Conservation (phyloP, 805 yeast genomes). For the Pichia exigua region DNA sequence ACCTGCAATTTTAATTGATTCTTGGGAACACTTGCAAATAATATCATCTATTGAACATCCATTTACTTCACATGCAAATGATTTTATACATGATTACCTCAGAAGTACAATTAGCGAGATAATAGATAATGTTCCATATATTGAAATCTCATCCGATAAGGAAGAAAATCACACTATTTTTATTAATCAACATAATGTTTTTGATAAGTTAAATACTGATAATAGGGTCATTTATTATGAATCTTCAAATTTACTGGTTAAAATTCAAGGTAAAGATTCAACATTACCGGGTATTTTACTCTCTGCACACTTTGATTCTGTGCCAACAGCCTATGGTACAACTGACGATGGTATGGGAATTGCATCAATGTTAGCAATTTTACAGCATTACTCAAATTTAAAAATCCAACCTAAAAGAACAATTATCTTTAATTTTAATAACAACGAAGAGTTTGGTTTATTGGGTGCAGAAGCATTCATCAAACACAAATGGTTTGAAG, state of each 20-base stretch:
- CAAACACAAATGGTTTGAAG: conserved; percentile 61
- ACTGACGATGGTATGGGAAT: conserved; percentile 92
- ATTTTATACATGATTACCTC: conserved; percentile 64
- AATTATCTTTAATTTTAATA: conserved; percentile 76
- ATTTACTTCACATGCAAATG: conserved; percentile 70
- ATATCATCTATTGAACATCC: conserved; percentile 69
- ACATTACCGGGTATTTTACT: conserved; percentile 59
- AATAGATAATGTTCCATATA: not conserved
- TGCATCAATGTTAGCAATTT: conserved; percentile 67
- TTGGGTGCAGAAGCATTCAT: conserved; percentile 73
- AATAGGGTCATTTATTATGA: conserved; percentile 66
- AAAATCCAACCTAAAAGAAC: conserved; percentile 56
- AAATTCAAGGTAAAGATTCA: conserved; percentile 56
- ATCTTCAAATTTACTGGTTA: conserved; percentile 71
- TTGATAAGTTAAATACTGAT: conserved; percentile 33
- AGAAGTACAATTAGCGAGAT: conserved; percentile 13
- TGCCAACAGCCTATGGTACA: conserved; percentile 78
- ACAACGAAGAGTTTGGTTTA: conserved; percentile 83
- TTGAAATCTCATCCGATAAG: conserved; percentile 5
- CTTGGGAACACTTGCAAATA: conserved; percentile 69
- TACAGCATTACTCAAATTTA: conserved; percentile 37
- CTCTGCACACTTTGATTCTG: conserved; percentile 86
- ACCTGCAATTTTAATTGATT: conserved; percentile 30
- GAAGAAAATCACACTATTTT: conserved; percentile 12
- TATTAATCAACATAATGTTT: conserved; percentile 44